Percentiles rank a stretch among this genome's conserved stretches.
These are phyloP conservation scores for Gastrodia elata DNA, from an alignment of 106 monocot species.

Conservation along the genomic window DNA sequence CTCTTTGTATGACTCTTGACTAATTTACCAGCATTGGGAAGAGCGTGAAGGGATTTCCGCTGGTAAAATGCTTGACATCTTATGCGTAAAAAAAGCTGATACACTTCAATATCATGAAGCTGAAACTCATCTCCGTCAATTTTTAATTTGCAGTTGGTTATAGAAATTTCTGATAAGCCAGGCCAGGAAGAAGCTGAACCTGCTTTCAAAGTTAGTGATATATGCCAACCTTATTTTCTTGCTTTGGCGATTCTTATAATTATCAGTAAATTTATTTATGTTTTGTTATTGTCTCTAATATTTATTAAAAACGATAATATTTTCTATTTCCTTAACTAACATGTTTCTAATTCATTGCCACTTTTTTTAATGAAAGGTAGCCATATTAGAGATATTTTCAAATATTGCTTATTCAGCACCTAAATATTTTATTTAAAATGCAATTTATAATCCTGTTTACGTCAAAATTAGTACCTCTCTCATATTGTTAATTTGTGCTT, in stretches of 20 bases:
- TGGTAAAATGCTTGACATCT: slow-evolving; percentile 5
- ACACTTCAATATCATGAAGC: not conserved
- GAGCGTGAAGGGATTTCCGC: slow-evolving; percentile 9
- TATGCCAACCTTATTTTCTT: not conserved
- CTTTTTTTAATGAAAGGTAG: too few relatives aligned
- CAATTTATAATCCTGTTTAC: too few relatives aligned
- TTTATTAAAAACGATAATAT: not conserved
- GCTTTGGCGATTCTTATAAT: not conserved
- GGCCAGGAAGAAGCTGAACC: slow-evolving; percentile 12
- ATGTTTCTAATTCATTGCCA: not conserved
- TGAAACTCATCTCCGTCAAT: not conserved
- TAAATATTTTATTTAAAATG: too few relatives aligned
- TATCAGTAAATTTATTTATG: not conserved
- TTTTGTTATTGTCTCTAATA: not conserved
- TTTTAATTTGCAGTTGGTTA: slow-evolving; percentile 6
- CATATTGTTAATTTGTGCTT: too few relatives aligned
- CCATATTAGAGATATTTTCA: too few relatives aligned
- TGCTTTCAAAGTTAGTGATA: slow-evolving; percentile 11
- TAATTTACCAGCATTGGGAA: slow-evolving; percentile 7
- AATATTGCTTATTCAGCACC: too few relatives aligned
- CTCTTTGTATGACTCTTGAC: slow-evolving; percentile 8
- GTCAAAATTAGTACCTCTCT: too few relatives aligned
- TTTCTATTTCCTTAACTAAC: not conserved
- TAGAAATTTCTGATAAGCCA: slow-evolving; percentile 9
- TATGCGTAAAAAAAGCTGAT: not conserved